Percentiles rank a stretch among this genome's conserved stretches.
Evolutionary conservation across 2,329 filamentous ascomycete genomes (phyloP).

Genomic region (Nothopassalora personata): DNA sequence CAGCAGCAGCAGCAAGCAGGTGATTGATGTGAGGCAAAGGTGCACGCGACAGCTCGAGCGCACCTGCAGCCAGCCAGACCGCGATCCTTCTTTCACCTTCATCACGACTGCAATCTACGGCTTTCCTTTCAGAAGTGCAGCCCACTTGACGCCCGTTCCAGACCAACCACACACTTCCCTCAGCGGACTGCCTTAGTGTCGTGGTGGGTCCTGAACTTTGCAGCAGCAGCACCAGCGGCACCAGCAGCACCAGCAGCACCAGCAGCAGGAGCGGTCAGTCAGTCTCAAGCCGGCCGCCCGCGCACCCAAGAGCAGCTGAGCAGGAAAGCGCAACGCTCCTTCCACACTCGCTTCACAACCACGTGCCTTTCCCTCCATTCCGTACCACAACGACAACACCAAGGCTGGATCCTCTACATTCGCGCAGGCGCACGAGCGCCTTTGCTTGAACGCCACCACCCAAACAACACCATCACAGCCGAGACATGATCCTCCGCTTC

Average conservation of each 20-base stretch:
- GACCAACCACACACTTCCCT: background rate
- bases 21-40: background rate
- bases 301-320: background rate
- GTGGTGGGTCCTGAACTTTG: background rate
- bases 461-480: slow-evolving; percentile 9
- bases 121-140: background rate
- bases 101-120: background rate
- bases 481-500: slow-evolving; percentile 42
- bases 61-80: background rate
- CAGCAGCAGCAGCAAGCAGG: no score
- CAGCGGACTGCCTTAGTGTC: background rate
- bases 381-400: background rate
- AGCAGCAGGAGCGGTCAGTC: slow-evolving; percentile 7
- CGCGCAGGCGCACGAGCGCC: slow-evolving; percentile 17
- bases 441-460: slow-evolving; percentile 5
- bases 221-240: background rate
- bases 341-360: background rate
- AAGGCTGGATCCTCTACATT: slow-evolving; percentile 6
- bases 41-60: background rate
- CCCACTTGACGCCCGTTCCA: background rate
- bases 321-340: background rate
- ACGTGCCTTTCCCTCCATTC: background rate
- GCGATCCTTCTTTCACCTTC: background rate
- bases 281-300: background rate
- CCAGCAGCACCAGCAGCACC: no score